Evolutionary conservation across 129 eudicot species (phyloP), one percentile per base, ranked within the genome.

Genomic region (Flaveria linearis): DNA sequence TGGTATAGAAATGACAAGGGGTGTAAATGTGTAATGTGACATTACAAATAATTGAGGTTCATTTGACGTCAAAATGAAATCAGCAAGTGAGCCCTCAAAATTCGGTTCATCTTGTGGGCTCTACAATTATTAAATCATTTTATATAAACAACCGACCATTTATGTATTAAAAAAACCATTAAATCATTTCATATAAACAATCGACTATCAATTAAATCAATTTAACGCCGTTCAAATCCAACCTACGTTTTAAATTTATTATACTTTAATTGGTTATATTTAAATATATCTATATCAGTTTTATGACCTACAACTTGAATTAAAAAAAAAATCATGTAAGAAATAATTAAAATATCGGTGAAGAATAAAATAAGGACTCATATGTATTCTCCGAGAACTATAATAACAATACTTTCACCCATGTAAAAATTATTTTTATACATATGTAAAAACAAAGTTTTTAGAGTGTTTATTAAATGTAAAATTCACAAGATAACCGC

Each of bases 61-160:
- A 36, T 49, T 28, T 63, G 51, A 76, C 72, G 42, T 64, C 72
- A 76, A n/a, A 51, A 64, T 76, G 45, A 3, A 13, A 49, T 64
- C 73, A 64, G 26, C 64, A 64, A 28, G 5, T 5, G 12, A 17
- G 16, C 53, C 16, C 16, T 45, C 36, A 43, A 62, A 58, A 23
- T n/a, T 20, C 71, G 43, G 62, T 30, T 58, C 30, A 26, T 15
- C 25, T 50, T 9, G 15, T 26, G 28, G 45, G 42, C 4, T 14
- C 3, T 17, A 55, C 50, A 45, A 45, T 8, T 45, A 45, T 45
- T 52, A 52, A 52, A 15, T 52, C 26, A 8, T 56, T 56, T 22
- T 45, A 45, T 45, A 56, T 7, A 18, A 56, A 17, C 62, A 17
- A 56, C 14, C 62, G 62, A 20, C 28, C 62, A 56, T 56, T 1